These are phyloP conservation scores for Eimeria maxima DNA, from an alignment of 169 alveolate genomes.

Conservation along the genomic window DNA sequence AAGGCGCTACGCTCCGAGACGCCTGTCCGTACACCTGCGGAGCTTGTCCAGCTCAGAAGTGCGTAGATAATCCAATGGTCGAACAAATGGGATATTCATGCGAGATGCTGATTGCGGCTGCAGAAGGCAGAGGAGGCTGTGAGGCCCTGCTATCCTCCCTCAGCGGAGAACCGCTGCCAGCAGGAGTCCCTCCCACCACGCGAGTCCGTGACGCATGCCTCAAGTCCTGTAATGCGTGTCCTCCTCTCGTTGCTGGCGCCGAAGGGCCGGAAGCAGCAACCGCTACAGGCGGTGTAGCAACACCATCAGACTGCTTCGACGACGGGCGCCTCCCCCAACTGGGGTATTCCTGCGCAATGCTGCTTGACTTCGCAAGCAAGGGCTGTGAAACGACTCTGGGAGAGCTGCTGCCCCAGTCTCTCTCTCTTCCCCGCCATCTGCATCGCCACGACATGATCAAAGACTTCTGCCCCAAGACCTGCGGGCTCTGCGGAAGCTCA, in stretches of 20 bases:
- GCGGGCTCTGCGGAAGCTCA: slow-evolving; percentile 67
- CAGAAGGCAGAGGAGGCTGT: slow-evolving; percentile 83
- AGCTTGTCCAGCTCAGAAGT: slow-evolving; percentile 74
- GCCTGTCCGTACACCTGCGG: slow-evolving; percentile 85
- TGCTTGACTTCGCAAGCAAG: slow-evolving; percentile 73
- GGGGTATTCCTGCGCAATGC: slow-evolving; percentile 87
- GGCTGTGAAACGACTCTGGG: slow-evolving; percentile 79
- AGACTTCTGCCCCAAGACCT: slow-evolving; percentile 78
- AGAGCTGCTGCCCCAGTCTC: slow-evolving; percentile 79
- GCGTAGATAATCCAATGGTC: slow-evolving; percentile 86
- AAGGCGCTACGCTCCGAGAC: slow-evolving; percentile 69
- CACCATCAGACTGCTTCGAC: slow-evolving; percentile 83
- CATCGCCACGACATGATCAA: slow-evolving; percentile 78
- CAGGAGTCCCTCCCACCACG: slow-evolving; percentile 85
- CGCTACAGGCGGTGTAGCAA: slow-evolving; percentile 33
- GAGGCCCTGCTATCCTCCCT: slow-evolving; percentile 73
- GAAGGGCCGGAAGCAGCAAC: slow-evolving; percentile 15
- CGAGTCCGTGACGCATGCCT: slow-evolving; percentile 80
- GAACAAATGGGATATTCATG: slow-evolving; percentile 86
- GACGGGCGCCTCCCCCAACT: slow-evolving; percentile 85
- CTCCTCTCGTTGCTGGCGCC: slow-evolving; percentile 43
- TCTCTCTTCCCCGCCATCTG: slow-evolving; percentile 44
- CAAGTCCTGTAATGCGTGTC: slow-evolving; percentile 75
- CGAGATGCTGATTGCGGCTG: slow-evolving; percentile 79
- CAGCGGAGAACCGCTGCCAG: slow-evolving; percentile 76